A percentile compares a stretch with the other conserved stretches of the same genome.
Conservation (phyloP, 805 yeast species). For the Cyberlindnera nakhonratchasimensis region DNA sequence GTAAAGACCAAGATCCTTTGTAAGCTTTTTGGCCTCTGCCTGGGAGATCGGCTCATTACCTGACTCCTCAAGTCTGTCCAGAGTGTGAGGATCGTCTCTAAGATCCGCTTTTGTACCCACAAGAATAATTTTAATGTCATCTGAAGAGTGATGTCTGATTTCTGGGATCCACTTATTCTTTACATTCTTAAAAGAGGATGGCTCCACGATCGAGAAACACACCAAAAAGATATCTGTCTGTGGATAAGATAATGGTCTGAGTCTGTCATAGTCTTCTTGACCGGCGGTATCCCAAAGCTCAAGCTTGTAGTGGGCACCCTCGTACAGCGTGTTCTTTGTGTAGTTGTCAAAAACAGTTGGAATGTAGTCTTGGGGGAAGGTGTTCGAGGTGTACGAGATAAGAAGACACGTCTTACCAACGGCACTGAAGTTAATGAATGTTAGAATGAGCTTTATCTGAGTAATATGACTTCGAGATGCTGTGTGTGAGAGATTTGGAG, state of each 20-base stretch:
- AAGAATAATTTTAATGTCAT: conserved; percentile 61
- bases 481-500: no score
- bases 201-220: conserved; percentile 82
- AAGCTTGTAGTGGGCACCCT: conserved; percentile 75
- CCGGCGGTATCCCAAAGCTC: conserved; percentile 98
- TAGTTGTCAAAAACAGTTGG: conserved; percentile 95
- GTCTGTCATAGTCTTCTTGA: conserved; percentile 85
- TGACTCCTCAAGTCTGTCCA: conserved; percentile 57
- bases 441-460: background rate
- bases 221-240: conserved; percentile 86
- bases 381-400: conserved; percentile 86
- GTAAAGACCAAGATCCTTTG: conserved; percentile 68
- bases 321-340: conserved; percentile 80
- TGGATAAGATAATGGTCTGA: conserved; percentile 87
- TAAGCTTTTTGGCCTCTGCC: conserved; percentile 62
- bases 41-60: conserved; percentile 58
- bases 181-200: conserved; percentile 76
- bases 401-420: conserved; percentile 91
- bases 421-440: conserved; percentile 50
- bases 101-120: conserved; percentile 90
- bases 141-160: conserved; percentile 77
- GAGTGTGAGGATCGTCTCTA: conserved; percentile 75
- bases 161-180: conserved; percentile 85
- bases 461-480: background rate
- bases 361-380: conserved; percentile 89